Base-by-base conservation (phyloP, 495 filamentous ascomycete genomes). In the Aspergillus diversus region DNA sequence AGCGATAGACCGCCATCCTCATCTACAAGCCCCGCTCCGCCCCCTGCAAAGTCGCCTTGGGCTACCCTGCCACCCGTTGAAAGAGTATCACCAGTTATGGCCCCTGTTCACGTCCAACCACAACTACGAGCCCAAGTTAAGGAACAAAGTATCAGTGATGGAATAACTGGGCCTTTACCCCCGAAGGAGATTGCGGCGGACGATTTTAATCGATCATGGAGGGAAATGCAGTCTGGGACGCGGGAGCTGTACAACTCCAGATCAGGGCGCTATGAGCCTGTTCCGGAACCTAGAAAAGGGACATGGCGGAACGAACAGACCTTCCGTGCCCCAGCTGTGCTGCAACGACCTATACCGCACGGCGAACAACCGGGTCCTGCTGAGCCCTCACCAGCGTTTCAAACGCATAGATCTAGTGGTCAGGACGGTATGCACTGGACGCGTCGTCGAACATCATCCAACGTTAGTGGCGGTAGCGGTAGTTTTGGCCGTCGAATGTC, bases 211-310 rank as follows among this genome's bases (percentile, higher is more conserved):
- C 86, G 96, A 59, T 84, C 87, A 21, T 96, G 91, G 89, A 84
- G 90, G 66, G 93, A 96, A 47, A 80, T 82, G 15, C 81, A 88
- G 47, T 80, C 85, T 9, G 84, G 80, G 21, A 79, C 78, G 59
- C 82, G 89, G 61, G 92, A 97, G 71, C 83, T 99, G 0, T 99
- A 86, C 74, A 97, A 98, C 73, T 96, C 95, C 9, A 89, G 96
- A 43, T 97, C 92, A 50, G 95, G 96, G 27, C 89, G 92, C 47
- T 96, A 97, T 67, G 95, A 99, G 69, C 93, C 96, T 5, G 96
- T 92, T 7, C 79, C 84, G 47, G 91, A 96, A 60, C 82, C 78
- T 31, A 89, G 91, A 43, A 85, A 91, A 63, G 85, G 85, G 27
- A 84, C 87, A n/a, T 79, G 86, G 52, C 83, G 89, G 51, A 84